These are phyloP conservation scores for Thuidium tamariscinum DNA, from an alignment of 225 moss, liverwort and hornwort genomes.

Conservation along the genomic window DNA sequence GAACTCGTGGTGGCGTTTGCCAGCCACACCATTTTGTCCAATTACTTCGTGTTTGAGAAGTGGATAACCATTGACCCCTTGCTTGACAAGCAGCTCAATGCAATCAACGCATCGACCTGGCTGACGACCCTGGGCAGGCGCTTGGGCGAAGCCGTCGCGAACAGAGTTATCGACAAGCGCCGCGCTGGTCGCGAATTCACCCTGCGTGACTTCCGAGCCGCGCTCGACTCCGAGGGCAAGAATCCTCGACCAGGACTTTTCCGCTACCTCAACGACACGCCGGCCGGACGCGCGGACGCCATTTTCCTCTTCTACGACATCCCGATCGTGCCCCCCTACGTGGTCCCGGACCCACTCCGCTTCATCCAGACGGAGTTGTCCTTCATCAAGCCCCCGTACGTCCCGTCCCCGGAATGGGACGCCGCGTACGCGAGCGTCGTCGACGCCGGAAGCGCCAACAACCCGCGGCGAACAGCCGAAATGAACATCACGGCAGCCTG, in stretches of 20 bases:
- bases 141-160: neutral
- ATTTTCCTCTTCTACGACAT: neutral
- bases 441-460: neutral
- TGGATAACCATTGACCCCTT: neutral
- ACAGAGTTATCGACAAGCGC: neutral
- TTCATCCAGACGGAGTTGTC: neutral
- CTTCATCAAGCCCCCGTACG: neutral
- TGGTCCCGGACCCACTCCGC: neutral
- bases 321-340: neutral
- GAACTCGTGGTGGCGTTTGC: slow-evolving; percentile 1
- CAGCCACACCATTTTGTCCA: slow-evolving; percentile 3
- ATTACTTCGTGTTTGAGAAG: neutral
- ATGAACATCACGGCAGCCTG: neutral
- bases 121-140: neutral
- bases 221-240: neutral
- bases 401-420: neutral
- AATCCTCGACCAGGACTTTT: neutral
- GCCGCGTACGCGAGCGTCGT: neutral
- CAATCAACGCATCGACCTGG: neutral
- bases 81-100: neutral
- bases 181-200: neutral
- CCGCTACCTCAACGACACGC: neutral
- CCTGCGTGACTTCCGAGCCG: neutral
- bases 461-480: neutral
- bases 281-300: neutral